Evolutionary conservation across 75 land plant species (phyloP), one percentile per base, ranked within the genome.

Genomic region (Azolla pinnata): DNA sequence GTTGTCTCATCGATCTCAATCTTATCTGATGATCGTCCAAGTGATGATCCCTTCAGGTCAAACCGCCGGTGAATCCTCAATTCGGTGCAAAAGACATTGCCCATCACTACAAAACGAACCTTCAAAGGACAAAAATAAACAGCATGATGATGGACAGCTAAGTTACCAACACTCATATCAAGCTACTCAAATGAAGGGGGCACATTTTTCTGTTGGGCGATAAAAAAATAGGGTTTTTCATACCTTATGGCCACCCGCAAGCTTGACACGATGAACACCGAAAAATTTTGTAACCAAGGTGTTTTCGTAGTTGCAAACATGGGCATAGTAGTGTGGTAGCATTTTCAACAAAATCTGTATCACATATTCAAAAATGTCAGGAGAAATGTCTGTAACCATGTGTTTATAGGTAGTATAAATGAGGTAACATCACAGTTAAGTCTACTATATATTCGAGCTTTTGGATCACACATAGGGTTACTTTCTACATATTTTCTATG

Each of bases 81-180:
- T 58, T 89, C 99, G 18, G 99, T 95, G 73, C 99, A 95, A 74
- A 89, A 95, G 88, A 95, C 85, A 68, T 95, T 95, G 57, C 99
- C 99, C 99, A 95, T 95, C 40, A 95, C 99, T 34, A 95, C 87
- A 66, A 95, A 89, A 23, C 99, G 87, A 62, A 95, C 88, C 96
- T 95, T 88, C 74, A 77, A 61, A 21, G 26, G 52, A 19, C 25
- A 9, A 27, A 58, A 49, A 33, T 31, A n/a, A 40, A 23, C 31
- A 28, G 30, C 4, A 18, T 48, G 18, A 17, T 20, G 19, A 20
- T 48, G 51, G 7, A 48, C 9, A 48, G 16, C 14, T 21, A 61
- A 45, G 51, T 5, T 20, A 14, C 4, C 51, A 48, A 8, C 51
- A 35, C 12, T 35, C 40, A 35, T 35, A 12, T n/a, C n/a, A n/a